Evolutionary conservation across 805 yeast species (phyloP).

Genomic region (Candida maltosa): DNA sequence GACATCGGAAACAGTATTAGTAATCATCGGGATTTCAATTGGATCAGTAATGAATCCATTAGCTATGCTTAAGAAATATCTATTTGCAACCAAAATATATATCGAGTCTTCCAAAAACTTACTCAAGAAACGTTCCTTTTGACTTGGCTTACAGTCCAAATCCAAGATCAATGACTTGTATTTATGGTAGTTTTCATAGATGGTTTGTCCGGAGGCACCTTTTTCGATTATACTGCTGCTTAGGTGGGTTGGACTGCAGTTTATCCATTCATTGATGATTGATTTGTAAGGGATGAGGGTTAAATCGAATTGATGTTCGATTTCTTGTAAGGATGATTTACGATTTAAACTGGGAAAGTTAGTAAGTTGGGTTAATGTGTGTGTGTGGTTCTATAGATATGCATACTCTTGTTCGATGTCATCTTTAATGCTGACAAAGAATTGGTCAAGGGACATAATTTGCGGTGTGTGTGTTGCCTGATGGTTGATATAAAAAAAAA

Average conservation of each 20-base stretch:
- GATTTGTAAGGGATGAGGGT: constrained; percentile 4
- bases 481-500: background rate
- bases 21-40: constrained; percentile 9
- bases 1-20: background rate
- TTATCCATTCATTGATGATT: constrained; percentile 3
- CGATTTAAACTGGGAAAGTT: constrained; percentile 2
- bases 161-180: constrained; percentile 4
- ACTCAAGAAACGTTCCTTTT: constrained; percentile 15
- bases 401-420: constrained; percentile 12
- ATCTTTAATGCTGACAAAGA: constrained; percentile 7
- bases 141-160: constrained; percentile 11
- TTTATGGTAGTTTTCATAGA: background rate
- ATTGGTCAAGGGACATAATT: constrained; percentile 4
- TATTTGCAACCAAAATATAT: constrained; percentile 13
- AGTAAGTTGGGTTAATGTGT: too few species aligned
- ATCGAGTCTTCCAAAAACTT: constrained; percentile 19
- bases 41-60: constrained; percentile 5
- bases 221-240: too few species aligned
- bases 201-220: background rate
- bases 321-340: constrained; percentile 7
- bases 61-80: constrained; percentile 16
- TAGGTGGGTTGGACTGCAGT: constrained; percentile 2
- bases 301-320: constrained; percentile 9
- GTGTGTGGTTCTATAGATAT: too few species aligned
- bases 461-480: background rate